Evolutionary conservation across 2,329 filamentous ascomycete species (phyloP).

Genomic region (Macrophomina phaseolina): DNA sequence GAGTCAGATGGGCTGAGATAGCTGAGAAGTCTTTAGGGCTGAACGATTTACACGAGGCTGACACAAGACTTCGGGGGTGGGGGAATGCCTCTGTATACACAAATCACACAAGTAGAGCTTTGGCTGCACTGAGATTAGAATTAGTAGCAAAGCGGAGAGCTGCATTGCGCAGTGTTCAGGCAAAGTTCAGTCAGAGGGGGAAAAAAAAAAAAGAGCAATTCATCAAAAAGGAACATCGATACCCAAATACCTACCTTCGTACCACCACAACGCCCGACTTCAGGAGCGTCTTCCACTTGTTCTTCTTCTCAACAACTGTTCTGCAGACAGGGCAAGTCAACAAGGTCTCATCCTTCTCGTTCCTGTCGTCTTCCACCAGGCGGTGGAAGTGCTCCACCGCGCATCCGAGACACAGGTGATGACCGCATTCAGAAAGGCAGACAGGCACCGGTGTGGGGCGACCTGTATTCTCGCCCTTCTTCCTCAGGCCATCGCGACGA

Average conservation of each 20-base stretch:
- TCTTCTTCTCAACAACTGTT: not conserved
- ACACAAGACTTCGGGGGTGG: too few species aligned
- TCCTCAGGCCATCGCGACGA: not conserved
- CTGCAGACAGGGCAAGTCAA: not conserved
- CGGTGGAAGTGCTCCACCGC: conserved; percentile 5
- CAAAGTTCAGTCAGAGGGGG: too few species aligned
- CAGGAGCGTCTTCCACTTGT: not conserved
- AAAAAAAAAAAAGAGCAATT: too few species aligned
- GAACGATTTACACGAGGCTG: too few species aligned
- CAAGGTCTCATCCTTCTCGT: not conserved
- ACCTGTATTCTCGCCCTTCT: not conserved
- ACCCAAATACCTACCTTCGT: not conserved
- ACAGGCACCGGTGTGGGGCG: not conserved
- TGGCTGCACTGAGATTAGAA: too few species aligned
- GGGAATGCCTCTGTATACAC: too few species aligned
- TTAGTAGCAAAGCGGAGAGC: too few species aligned
- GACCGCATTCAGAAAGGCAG: not conserved
- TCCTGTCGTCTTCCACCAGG: not conserved
- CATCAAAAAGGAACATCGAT: not conserved
- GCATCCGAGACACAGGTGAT: conserved; percentile 5
- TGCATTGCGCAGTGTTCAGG: too few species aligned
- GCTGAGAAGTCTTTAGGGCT: too few species aligned
- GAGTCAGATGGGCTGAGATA: too few species aligned
- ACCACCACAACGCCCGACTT: not conserved
- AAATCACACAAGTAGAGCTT: too few species aligned